Base-by-base conservation (phyloP, 192 early-diverging fungal species). In the Helicostylum pulchrum region DNA sequence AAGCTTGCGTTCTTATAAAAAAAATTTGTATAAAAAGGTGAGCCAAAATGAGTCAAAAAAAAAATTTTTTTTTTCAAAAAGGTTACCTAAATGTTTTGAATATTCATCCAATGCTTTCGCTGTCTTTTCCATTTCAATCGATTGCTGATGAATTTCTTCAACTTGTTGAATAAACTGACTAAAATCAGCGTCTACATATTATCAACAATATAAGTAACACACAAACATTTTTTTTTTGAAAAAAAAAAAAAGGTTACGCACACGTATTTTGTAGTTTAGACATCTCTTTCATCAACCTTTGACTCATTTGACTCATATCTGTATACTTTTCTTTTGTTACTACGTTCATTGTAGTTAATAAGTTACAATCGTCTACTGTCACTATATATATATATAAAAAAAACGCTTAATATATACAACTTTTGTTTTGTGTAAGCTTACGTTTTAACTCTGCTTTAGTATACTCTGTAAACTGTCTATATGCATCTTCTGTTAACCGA, bases 291-390 rank as follows among this genome's bases (percentile, higher is more conserved):
- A 71, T 66, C 9, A 75, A 59, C 20, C 61, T 59, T 51, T 75
- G 74, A 43, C 62, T 68, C 74, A 75, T 70, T 47, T 60, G 34
- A 7, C 65, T 66, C 74, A 75, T 71, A 52, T 75, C 56, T 21
- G 23, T 56, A 48, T 75, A 75, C 47, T 70, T 70, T 8, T 75
- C 74, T 20, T 52, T 64, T 30, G 74, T 75, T 21, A 44, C 30
- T 12, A 62, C 66, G 42, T 75, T 75, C 74, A 75, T 75, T 23
- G 74, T 62, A n/a, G 70, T 60, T 8, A 75, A 61, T 32, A 75
- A 32, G 19, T 67, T 56, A 46, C 67, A 75, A 59, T 75, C 68
- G 14, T 75, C 74, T 12, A 54, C 42, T 0, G 53, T 53, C 54
- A 64, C 68, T 70, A 53, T n/a, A n/a, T n/a, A n/a, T n/a, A n/a